These are phyloP conservation scores for Penicillium lagena DNA, from an alignment of 495 filamentous ascomycete species.

Conservation along the genomic window DNA sequence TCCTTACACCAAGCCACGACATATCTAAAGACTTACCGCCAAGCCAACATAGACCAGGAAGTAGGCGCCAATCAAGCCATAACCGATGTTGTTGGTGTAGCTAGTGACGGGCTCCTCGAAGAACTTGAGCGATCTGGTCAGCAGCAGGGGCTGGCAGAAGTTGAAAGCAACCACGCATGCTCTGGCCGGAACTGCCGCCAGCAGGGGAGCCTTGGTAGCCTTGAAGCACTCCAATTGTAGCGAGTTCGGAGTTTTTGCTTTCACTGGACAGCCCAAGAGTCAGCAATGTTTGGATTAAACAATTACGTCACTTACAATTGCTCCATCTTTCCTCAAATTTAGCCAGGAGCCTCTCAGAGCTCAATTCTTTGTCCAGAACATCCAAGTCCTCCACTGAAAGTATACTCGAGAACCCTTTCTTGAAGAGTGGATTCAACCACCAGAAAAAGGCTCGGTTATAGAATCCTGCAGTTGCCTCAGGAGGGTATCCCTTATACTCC, in stretches of 20 bases:
- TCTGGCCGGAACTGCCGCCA: constrained; percentile 45
- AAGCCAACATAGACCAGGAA: constrained; percentile 55
- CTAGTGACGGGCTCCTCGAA: constrained; percentile 33
- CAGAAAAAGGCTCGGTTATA: constrained; percentile 47
- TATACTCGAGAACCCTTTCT: constrained; percentile 36
- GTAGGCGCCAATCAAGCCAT: constrained; percentile 62
- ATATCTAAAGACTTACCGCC: constrained; percentile 51
- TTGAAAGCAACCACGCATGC: constrained; percentile 51
- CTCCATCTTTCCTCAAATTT: constrained; percentile 26
- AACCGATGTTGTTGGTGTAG: constrained; percentile 44
- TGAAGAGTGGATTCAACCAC: constrained; percentile 55
- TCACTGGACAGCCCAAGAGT: constrained; percentile 8
- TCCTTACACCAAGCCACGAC: constrained; percentile 29
- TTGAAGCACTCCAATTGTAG: constrained; percentile 41
- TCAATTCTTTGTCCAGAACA: constrained; percentile 37
- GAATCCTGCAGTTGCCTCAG: constrained; percentile 53
- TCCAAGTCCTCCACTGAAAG: constrained; percentile 42
- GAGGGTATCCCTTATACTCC: constrained; percentile 39
- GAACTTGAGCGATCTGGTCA: constrained; percentile 45
- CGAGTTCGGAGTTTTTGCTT: constrained; percentile 26
- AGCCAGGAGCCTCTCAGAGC: constrained; percentile 30
- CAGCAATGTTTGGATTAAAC: constrained; percentile 8
- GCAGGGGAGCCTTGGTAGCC: constrained; percentile 40
- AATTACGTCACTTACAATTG: constrained; percentile 12
- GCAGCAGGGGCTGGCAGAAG: constrained; percentile 59